These are phyloP conservation scores for Pisolithus microcarpus DNA, from an alignment of 768 basidiomycete species.

Conservation along the genomic window DNA sequence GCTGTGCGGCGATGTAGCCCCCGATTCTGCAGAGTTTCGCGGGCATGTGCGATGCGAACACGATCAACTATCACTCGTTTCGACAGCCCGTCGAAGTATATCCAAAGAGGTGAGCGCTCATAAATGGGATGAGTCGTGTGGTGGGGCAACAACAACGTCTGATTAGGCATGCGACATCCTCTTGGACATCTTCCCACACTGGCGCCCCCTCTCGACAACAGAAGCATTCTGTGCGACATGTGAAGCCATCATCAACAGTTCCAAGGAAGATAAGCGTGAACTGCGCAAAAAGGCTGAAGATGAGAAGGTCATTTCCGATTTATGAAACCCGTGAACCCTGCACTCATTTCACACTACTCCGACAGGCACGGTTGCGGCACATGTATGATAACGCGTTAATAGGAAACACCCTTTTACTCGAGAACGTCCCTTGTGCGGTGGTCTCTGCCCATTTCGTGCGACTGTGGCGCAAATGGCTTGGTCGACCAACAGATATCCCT, in stretches of 20 bases:
- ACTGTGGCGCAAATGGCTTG: slow-evolving; percentile 65
- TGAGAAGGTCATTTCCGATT: slow-evolving; percentile 52
- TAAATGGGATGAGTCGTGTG: slow-evolving; percentile 4
- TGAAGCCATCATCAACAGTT: slow-evolving; percentile 44
- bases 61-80: slow-evolving; percentile 48
- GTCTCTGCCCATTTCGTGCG: slow-evolving; percentile 57
- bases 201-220: slow-evolving; percentile 49
- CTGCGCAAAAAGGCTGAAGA: slow-evolving; percentile 63
- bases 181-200: slow-evolving; percentile 52
- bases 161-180: slow-evolving; percentile 53
- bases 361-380: slow-evolving; percentile 54
- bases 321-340: slow-evolving; percentile 12
- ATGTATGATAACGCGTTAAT: slow-evolving; percentile 52
- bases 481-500: slow-evolving; percentile 42
- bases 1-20: slow-evolving; percentile 55
- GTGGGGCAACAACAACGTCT: slow-evolving; percentile 6
- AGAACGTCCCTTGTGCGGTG: slow-evolving; percentile 48
- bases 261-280: slow-evolving; percentile 56
- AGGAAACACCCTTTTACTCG: slow-evolving; percentile 38
- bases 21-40: slow-evolving; percentile 50
- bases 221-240: slow-evolving; percentile 59
- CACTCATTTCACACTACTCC: slow-evolving; percentile 1
- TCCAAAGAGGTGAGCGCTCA: slow-evolving; percentile 43
- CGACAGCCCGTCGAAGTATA: slow-evolving; percentile 52
- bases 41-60: slow-evolving; percentile 70